phyloP scores from a whole-genome alignment of 495 filamentous ascomycete species.

The Talaromyces ruber region DNA sequence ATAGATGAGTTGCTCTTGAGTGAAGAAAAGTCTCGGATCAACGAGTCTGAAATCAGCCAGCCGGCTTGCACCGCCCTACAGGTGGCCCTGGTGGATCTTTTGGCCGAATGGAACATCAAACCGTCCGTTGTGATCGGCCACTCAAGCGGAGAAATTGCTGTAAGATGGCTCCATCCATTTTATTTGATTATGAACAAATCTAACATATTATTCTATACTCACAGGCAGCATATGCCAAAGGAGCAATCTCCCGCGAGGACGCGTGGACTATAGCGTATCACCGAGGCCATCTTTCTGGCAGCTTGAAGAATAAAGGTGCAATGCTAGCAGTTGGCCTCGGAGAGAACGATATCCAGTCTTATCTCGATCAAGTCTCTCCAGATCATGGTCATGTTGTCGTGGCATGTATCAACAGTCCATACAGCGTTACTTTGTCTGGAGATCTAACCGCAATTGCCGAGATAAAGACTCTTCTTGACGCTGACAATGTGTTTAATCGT shows the following conservation, averaged over 20 bases:
- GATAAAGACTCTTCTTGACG: neutral
- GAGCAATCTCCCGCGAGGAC: neutral
- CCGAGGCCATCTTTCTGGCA: neutral
- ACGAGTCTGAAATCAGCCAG: neutral
- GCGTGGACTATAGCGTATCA: neutral
- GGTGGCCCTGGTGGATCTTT: neutral
- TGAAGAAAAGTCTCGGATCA: neutral
- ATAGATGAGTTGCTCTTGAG: neutral
- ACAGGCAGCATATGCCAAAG: neutral
- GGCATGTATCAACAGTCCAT: constrained; percentile 25
- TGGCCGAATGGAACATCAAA: neutral
- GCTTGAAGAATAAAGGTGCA: neutral
- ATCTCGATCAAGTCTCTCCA: neutral
- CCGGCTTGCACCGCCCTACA: neutral
- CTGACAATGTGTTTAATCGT: neutral
- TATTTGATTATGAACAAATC: neutral
- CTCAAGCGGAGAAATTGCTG: neutral
- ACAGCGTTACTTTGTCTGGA: constrained; percentile 20
- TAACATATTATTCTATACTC: neutral
- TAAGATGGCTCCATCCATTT: neutral
- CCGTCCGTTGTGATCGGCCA: neutral
- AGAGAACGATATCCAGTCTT: neutral
- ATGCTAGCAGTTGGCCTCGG: neutral
- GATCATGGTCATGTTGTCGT: neutral
- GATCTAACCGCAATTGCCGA: constrained; percentile 10